A percentile compares a stretch with the other conserved stretches of the same genome.
Conservation (phyloP, 2,329 filamentous ascomycete genomes). For the Nigrograna mackinnonii region DNA sequence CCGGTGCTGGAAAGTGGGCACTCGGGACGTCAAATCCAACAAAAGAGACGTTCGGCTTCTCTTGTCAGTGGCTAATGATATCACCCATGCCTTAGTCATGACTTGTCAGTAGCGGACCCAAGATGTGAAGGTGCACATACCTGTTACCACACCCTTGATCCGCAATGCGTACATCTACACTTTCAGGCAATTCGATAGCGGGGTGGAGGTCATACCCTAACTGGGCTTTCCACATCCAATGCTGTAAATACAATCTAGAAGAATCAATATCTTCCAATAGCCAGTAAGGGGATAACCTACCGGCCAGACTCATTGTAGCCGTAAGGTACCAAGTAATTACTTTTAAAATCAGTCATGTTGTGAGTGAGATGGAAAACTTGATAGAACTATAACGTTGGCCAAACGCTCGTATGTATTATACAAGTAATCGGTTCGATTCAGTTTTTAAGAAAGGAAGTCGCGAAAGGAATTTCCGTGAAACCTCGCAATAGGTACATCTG, state of each 20-base stretch:
- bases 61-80: conserved; percentile 3
- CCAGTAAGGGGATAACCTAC: not conserved
- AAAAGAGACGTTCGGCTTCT: not conserved
- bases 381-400: not conserved
- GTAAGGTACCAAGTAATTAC: conserved; percentile 7
- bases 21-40: conserved; percentile 6
- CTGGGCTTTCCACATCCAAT: conserved; percentile 10
- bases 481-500: too few species aligned
- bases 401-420: not conserved
- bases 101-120: not conserved
- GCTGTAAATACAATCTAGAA: conserved; percentile 9
- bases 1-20: conserved; percentile 7
- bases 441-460: too few species aligned
- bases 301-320: conserved; percentile 6
- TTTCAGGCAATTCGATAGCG: conserved; percentile 3
- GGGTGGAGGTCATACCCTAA: conserved; percentile 9
- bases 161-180: conserved; percentile 5
- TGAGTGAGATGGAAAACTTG: not conserved
- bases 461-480: too few species aligned
- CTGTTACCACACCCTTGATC: conserved; percentile 12
- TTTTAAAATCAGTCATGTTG: conserved; percentile 5
- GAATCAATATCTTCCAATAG: not conserved
- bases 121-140: conserved; percentile 4
- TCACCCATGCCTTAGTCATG: conserved; percentile 5
- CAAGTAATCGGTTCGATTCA: not conserved